Percentiles rank a stretch among this genome's conserved stretches.
Evolutionary conservation across 2,329 filamentous ascomycete species (phyloP).

Genomic region (Myotisia sp.): DNA sequence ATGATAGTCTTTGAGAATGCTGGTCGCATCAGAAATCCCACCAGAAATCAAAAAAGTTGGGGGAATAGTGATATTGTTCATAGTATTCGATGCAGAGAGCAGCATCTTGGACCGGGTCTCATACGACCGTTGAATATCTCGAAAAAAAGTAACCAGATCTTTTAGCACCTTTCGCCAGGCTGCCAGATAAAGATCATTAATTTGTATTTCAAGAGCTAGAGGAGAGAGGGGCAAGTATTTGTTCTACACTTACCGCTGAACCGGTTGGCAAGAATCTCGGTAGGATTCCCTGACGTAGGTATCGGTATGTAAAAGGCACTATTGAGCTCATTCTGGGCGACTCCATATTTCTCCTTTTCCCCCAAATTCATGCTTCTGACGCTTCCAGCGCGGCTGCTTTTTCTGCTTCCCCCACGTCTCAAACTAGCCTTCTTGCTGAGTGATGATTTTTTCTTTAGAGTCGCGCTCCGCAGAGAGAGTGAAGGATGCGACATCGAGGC

Average conservation of each 20-base stretch:
- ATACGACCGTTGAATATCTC: constrained; percentile 79
- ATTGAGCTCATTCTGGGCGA: constrained; percentile 47
- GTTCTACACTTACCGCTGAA: constrained; percentile 80
- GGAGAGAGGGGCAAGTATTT: constrained; percentile 7
- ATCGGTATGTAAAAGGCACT: constrained; percentile 85
- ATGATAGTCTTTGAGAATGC: constrained; percentile 70
- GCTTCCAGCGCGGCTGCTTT: constrained; percentile 72
- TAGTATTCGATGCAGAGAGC: constrained; percentile 65
- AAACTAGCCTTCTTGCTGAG: constrained; percentile 59
- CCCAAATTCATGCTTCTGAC: constrained; percentile 67
- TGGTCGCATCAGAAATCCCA: constrained; percentile 75
- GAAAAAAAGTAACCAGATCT: constrained; percentile 84
- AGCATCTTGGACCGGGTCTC: constrained; percentile 72
- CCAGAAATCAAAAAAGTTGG: constrained; percentile 62
- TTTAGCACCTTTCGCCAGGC: constrained; percentile 94
- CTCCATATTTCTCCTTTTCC: constrained; percentile 39
- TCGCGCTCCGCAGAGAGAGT: constrained; percentile 45
- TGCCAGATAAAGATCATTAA: constrained; percentile 23
- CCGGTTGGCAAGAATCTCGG: constrained; percentile 69
- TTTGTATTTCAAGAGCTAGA: not conserved
- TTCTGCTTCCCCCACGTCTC: constrained; percentile 63
- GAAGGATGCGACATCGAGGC: constrained; percentile 29
- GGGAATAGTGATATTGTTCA: constrained; percentile 66
- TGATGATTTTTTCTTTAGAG: constrained; percentile 77
- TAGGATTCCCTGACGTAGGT: constrained; percentile 73